phyloP scores from a whole-genome alignment of 1,284 basidiomycete species.

The Cryptococcus hybrid region DNA sequence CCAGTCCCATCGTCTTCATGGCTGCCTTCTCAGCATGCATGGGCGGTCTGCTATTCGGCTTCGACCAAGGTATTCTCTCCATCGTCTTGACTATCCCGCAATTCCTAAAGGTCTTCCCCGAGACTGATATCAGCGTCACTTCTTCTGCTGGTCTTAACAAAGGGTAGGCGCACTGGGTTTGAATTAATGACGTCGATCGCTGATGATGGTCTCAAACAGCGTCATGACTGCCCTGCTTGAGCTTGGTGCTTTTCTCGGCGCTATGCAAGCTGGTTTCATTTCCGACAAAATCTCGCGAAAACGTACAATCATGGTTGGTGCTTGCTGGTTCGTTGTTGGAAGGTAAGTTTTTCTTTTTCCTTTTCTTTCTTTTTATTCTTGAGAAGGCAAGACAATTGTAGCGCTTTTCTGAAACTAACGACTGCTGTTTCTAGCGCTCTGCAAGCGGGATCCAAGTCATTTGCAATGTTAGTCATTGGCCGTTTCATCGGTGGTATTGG shows the following conservation, averaged over 20 bases:
- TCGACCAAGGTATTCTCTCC: slow-evolving; percentile 20
- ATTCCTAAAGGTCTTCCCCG: slow-evolving; percentile 33
- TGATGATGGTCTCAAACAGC: background rate
- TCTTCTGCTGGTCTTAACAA: slow-evolving; percentile 23
- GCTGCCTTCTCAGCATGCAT: slow-evolving; percentile 27
- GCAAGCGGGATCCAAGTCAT: slow-evolving; percentile 26
- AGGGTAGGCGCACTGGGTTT: slow-evolving; percentile 5
- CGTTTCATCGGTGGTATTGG: slow-evolving; percentile 26
- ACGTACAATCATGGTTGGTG: slow-evolving; percentile 26
- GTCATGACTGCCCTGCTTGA: slow-evolving; percentile 39
- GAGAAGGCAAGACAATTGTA: too few species aligned
- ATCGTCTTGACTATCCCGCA: slow-evolving; percentile 34
- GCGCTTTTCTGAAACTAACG: too few species aligned
- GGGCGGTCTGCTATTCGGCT: too few species aligned
- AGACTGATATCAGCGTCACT: slow-evolving; percentile 17
- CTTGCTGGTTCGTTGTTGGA: slow-evolving; percentile 27
- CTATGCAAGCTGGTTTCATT: slow-evolving; percentile 24
- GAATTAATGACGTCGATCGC: background rate
- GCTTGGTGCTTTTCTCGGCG: slow-evolving; percentile 40
- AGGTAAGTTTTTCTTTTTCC: background rate
- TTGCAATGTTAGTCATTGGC: slow-evolving; percentile 28
- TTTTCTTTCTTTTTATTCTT: too few species aligned
- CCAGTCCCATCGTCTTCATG: slow-evolving; percentile 13
- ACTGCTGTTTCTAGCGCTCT: slow-evolving; percentile 9
- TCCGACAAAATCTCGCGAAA: slow-evolving; percentile 33